Evolutionary conservation across 2,329 filamentous ascomycete genomes (phyloP), one percentile per base, ranked within the genome.

Genomic region (Cordyceps tenuipes): DNA sequence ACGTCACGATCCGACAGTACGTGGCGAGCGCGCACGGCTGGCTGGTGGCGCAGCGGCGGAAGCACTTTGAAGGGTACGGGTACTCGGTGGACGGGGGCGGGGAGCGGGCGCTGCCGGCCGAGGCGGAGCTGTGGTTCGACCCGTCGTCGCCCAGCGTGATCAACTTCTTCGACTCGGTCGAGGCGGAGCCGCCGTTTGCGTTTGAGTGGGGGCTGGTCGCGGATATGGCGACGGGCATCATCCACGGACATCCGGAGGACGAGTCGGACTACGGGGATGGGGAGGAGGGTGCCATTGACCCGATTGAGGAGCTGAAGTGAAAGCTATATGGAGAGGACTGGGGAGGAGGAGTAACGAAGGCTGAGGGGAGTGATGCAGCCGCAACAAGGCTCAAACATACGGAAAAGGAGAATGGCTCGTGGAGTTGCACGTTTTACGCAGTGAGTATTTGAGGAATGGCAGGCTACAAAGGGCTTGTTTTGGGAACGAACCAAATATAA

Each of bases 101-200:
- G 36, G 46, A 13, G 31, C 29, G 43, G 31, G 34, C 31, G 23
- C 39, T 59, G n/a, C 47, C 57, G 23, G 57, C 57, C 34, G 47
- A 41, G 12, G 26, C 57, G 47, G 31, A 59, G 57, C 48, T 59
- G 7, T 59, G 57, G 57, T 59, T 59, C 9, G 57, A 59, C 29
- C 57, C 56, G 15, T 49, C 57, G 34, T 57, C 55, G 36, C 46
- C 55, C 19, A 57, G 19, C 10, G 46, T 49, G 3, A 50, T 57
- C 21, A 34, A 57, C 34, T 57, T 57, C 10, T 57, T 57, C 23
- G 55, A 57, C 47, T 57, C 55, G 31, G 55, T 57, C 46, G 47
- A 49, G 34, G 29, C 55, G 55, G 53, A 56, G 53, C 46, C 55
- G 36, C 55, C 55, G 12, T 50, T 57, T 31, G 47, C 46, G 34